A percentile compares a stretch with the other conserved stretches of the same genome.
Evolutionary conservation across 495 filamentous ascomycete genomes (phyloP).

Genomic region (Lasiosphaeria miniovina): DNA sequence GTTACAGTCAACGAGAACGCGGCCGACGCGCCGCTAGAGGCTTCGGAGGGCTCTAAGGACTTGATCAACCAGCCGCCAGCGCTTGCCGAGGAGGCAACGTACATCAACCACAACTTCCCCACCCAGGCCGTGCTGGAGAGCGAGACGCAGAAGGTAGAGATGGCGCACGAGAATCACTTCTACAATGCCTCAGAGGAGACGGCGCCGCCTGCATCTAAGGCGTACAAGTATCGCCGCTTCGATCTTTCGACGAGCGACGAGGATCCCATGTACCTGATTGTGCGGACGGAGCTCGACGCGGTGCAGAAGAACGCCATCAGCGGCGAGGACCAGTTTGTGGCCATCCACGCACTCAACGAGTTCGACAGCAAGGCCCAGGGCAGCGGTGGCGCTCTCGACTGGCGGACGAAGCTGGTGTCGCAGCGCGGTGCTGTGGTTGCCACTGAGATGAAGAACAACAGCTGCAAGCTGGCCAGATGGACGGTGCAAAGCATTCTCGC

Average conservation of each 20-base stretch:
- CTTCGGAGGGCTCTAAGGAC: constrained; percentile 90
- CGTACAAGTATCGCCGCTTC: constrained; percentile 96
- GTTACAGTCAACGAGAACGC: constrained; percentile 99
- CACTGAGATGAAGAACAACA: constrained; percentile 99
- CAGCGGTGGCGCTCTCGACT: constrained; percentile 89
- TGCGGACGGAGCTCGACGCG: constrained; percentile 95
- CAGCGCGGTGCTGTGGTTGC: constrained; percentile 95
- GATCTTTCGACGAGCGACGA: constrained; percentile 91
- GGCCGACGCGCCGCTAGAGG: constrained; percentile 89
- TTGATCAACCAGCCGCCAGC: constrained; percentile 86
- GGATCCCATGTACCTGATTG: constrained; percentile 85
- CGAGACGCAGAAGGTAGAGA: constrained; percentile 69
- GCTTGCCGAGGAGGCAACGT: constrained; percentile 92
- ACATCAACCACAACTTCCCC: constrained; percentile 99
- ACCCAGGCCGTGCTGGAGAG: constrained; percentile 88
- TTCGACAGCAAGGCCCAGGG: constrained; percentile 97
- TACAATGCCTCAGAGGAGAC: constrained; percentile 91
- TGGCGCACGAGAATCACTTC: constrained; percentile 91
- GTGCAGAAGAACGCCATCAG: constrained; percentile 87
- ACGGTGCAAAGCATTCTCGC: constrained; percentile 93
- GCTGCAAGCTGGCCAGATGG: constrained; percentile 95
- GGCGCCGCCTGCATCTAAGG: constrained; percentile 89
- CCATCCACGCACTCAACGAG: constrained; percentile 96
- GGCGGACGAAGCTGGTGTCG: constrained; percentile 86
- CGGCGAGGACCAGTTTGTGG: constrained; percentile 84